Percentiles rank a stretch among this genome's conserved stretches.
Conservation (phyloP, 2,329 filamentous ascomycete species). For the Cytospora mali region DNA sequence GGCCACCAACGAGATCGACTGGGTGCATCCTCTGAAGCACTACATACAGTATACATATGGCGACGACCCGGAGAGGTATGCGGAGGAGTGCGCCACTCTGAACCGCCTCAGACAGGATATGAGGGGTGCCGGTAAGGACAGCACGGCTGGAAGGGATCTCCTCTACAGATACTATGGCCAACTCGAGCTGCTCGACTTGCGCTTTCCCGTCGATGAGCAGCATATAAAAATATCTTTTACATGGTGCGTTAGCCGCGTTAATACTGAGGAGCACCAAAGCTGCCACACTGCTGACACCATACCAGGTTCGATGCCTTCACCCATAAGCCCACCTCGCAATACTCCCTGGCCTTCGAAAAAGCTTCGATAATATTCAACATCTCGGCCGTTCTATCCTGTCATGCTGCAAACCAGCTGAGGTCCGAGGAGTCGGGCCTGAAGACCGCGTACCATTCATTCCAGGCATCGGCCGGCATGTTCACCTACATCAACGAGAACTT, state of each 20-base stretch:
- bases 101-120: constrained; percentile 97
- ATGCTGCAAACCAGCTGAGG: constrained; percentile 90
- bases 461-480: constrained; percentile 98
- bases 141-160: constrained; percentile 87
- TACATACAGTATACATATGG: constrained; percentile 95
- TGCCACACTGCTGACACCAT: constrained; percentile 14
- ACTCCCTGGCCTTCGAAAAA: constrained; percentile 96
- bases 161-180: constrained; percentile 98
- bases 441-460: constrained; percentile 96
- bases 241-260: constrained; percentile 62
- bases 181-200: constrained; percentile 87
- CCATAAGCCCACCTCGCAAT: constrained; percentile 94
- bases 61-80: constrained; percentile 94
- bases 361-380: constrained; percentile 99
- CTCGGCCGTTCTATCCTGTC: constrained; percentile 91
- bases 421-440: constrained; percentile 92
- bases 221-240: constrained; percentile 99
- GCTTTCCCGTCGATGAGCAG: constrained; percentile 97
- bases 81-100: constrained; percentile 91
- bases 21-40: constrained; percentile 85
- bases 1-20: constrained; percentile 97
- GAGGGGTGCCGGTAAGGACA: constrained; percentile 95
- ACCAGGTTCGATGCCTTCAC: constrained; percentile 98
- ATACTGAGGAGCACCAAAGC: too few species aligned
- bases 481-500: constrained; percentile 99